phyloP scores from a whole-genome alignment of 1,284 basidiomycete genomes.

The Puccinia triticina region DNA sequence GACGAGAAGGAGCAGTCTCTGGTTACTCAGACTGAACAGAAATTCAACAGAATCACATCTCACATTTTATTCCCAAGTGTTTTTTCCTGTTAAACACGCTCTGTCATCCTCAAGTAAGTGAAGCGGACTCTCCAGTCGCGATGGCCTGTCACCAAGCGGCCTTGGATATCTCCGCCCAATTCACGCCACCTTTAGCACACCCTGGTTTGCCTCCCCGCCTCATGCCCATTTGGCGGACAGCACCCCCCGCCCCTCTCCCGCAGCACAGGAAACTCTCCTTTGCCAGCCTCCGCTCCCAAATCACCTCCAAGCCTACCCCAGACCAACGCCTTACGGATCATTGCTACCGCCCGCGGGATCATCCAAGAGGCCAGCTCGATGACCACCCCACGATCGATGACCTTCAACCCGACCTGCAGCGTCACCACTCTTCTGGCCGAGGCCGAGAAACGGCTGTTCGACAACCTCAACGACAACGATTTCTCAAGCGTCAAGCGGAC shows the following conservation, averaged over 20 bases:
- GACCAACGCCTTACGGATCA: constrained; percentile 49
- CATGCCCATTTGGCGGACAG: too few relatives aligned
- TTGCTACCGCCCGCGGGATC: constrained; percentile 42
- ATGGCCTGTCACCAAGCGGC: constrained; percentile 15
- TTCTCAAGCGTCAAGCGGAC: constrained; percentile 39
- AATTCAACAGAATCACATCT: neutral
- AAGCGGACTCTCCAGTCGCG: constrained; percentile 9
- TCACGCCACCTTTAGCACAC: too few relatives aligned
- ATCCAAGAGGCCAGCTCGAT: constrained; percentile 35
- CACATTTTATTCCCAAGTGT: neutral
- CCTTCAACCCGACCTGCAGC: constrained; percentile 22
- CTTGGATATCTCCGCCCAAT: neutral
- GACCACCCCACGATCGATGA: constrained; percentile 39
- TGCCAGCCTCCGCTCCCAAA: too few relatives aligned
- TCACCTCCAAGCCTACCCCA: too few relatives aligned
- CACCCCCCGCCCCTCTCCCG: too few relatives aligned
- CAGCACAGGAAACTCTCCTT: too few relatives aligned
- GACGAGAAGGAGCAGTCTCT: constrained; percentile 22
- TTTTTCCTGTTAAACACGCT: neutral
- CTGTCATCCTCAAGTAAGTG: neutral
- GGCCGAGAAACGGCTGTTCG: constrained; percentile 44
- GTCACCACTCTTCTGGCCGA: constrained; percentile 37
- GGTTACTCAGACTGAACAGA: constrained; percentile 22
- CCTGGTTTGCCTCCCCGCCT: too few relatives aligned
- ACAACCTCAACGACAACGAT: constrained; percentile 30